Percentiles rank a stretch among this genome's conserved stretches.
Conservation (phyloP, 805 yeast species). For the Dipodascus albidus region DNA sequence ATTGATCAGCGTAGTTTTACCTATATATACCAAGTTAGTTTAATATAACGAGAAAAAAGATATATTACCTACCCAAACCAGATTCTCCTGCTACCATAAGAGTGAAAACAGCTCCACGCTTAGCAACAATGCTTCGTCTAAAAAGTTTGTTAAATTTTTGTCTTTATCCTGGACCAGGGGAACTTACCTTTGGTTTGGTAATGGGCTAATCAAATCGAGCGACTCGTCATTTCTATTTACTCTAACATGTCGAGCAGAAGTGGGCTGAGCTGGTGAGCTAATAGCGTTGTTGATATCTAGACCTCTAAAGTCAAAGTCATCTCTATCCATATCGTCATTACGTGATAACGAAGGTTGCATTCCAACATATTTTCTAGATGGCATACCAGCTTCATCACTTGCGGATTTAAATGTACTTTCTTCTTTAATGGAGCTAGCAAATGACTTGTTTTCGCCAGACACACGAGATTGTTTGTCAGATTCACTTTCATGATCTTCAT, state of each 20-base stretch:
- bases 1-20: constrained; percentile 72
- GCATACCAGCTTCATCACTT: background rate
- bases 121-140: constrained; percentile 40
- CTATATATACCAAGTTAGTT: background rate
- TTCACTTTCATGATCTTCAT: background rate
- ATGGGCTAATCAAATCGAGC: background rate
- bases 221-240: background rate
- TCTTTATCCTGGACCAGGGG: background rate
- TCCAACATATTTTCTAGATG: background rate
- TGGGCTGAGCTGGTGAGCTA: background rate
- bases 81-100: constrained; percentile 75
- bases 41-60: background rate
- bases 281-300: background rate
- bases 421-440: background rate
- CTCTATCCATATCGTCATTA: background rate
- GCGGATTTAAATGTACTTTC: background rate
- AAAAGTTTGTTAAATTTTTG: background rate
- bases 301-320: background rate
- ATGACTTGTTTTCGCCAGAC: background rate
- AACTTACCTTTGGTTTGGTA: background rate
- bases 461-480: background rate
- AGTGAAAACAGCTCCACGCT: constrained; percentile 49
- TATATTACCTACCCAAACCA: constrained; percentile 55
- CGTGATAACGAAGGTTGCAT: background rate
- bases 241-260: constrained; percentile 1